Percentiles rank a stretch among this genome's conserved stretches.
Conservation (phyloP, 257 asterid species). For the Ophiorrhiza pumila region DNA sequence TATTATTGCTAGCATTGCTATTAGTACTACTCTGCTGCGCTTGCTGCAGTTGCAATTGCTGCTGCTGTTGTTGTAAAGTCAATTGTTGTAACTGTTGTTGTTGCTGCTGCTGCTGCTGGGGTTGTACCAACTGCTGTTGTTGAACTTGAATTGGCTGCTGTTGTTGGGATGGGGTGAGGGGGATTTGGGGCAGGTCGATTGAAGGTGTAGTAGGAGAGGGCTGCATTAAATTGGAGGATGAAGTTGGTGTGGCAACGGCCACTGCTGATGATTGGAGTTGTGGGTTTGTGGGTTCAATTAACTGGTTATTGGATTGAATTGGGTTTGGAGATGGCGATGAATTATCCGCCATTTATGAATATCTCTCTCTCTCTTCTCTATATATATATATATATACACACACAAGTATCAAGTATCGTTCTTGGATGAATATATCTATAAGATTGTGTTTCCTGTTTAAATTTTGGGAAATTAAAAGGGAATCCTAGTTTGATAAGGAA, state of each 20-base stretch:
- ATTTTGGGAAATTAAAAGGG: not conserved
- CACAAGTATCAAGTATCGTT: no score
- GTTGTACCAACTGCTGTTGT: conserved; percentile 18
- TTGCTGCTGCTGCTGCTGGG: conserved; percentile 37
- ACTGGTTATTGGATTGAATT: conserved; percentile 39
- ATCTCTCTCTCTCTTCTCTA: no score
- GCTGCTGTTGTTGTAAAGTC: conserved; percentile 38
- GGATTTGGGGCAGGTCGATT: conserved; percentile 27
- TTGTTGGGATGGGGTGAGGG: conserved; percentile 33
- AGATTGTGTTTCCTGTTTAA: not conserved
- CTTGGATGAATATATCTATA: not conserved
- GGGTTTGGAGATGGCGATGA: conserved; percentile 61
- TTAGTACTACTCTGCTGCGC: conserved; percentile 31
- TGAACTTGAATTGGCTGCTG: conserved; percentile 24
- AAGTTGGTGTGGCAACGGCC: conserved; percentile 24
- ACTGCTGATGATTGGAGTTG: conserved; percentile 44
- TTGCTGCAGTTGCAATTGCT: conserved; percentile 35
- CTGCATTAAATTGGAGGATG: conserved; percentile 27
- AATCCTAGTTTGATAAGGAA: not conserved
- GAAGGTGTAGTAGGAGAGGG: conserved; percentile 40
- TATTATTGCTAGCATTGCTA: conserved; percentile 21
- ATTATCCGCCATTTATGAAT: conserved; percentile 56
- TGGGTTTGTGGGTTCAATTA: conserved; percentile 49
- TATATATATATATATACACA: not conserved
- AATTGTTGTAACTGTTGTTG: conserved; percentile 23